These are phyloP conservation scores for Beauveria varroae DNA, from an alignment of 2,329 filamentous ascomycete genomes.

Conservation along the genomic window DNA sequence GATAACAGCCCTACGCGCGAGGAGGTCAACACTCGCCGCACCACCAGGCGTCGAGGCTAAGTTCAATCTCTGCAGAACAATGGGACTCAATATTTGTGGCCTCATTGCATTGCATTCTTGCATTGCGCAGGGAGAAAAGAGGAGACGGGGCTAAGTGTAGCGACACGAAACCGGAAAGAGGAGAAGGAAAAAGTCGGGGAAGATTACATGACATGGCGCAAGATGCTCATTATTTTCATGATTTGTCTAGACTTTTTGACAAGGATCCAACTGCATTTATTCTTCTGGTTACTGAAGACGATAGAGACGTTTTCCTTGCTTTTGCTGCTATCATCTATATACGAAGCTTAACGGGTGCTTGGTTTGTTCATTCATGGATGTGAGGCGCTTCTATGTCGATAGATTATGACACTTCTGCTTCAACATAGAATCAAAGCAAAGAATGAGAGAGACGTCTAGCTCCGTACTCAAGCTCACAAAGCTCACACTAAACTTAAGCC, in stretches of 20 bases:
- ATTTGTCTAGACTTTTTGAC: neutral
- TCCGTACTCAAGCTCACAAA: too few species aligned
- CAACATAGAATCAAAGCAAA: too few species aligned
- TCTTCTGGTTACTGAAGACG: neutral
- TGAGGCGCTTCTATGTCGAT: neutral
- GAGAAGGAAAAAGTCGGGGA: neutral
- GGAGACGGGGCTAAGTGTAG: too few species aligned
- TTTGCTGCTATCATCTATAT: neutral
- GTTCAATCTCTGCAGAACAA: too few species aligned
- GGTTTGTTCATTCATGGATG: neutral
- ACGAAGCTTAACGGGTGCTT: neutral
- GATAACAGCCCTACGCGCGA: constrained; percentile 20
- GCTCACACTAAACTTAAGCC: too few species aligned
- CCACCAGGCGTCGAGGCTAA: constrained; percentile 11
- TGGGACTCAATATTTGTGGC: too few species aligned
- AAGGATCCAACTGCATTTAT: neutral
- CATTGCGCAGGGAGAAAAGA: too few species aligned
- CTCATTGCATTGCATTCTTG: too few species aligned
- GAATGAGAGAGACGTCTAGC: too few species aligned
- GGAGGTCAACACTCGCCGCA: constrained; percentile 7
- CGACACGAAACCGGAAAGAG: neutral
- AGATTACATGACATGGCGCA: neutral
- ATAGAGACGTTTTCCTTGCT: neutral
- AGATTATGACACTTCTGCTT: neutral
- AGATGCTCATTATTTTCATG: neutral